Evolutionary conservation across 768 basidiomycete species (phyloP), one percentile per base, ranked within the genome.

Genomic region (Baorangia bicolor): DNA sequence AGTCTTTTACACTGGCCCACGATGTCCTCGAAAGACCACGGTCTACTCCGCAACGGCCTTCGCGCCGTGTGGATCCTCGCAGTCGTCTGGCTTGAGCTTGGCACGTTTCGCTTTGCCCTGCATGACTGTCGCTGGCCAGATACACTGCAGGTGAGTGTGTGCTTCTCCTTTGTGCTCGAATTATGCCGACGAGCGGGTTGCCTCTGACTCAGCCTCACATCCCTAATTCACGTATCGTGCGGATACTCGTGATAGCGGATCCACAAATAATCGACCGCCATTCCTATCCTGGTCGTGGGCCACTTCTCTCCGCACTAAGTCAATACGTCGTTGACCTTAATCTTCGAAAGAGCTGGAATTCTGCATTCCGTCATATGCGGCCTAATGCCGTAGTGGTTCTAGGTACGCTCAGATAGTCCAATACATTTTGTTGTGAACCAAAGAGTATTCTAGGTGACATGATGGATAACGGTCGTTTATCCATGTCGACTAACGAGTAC

Each of bases 281-380:
- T 41, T 90, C 90, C 4, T 94, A 94, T 68, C 85, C 86, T 11
- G 81, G 74, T 37, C 81, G 88, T 6, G 66, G 75, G 5, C 65
- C 77, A 23, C 70, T 81, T 65, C 69, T 90, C 23, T 82, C 83
- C 53, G 79, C 78, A 51, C 63, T 92, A 6, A 81, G 81, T 16
- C 86, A 83, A 61, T 65, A 83, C 57, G 68, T 93, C 49, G 86
- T 90, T 48, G 91, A 96, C 74, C 76, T 90, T 57, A 92, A 92
- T 68, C 75, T 96, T 54, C 82, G 90, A 43, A 95, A 93, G 73
- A 88, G 79, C 64, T 97, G 94, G 94, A 79, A 80, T 52, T 85
- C 79, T 9, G 84, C 84, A 4, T 75, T 82, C 49, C 51, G 42
- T 37, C 72, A 75, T 7, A 76, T 82, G 50, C 74, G 71, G 25